A percentile compares a stretch with the other conserved stretches of the same genome.
Evolutionary conservation across 768 basidiomycete species (phyloP).

Genomic region (Lactifluus piperatus): DNA sequence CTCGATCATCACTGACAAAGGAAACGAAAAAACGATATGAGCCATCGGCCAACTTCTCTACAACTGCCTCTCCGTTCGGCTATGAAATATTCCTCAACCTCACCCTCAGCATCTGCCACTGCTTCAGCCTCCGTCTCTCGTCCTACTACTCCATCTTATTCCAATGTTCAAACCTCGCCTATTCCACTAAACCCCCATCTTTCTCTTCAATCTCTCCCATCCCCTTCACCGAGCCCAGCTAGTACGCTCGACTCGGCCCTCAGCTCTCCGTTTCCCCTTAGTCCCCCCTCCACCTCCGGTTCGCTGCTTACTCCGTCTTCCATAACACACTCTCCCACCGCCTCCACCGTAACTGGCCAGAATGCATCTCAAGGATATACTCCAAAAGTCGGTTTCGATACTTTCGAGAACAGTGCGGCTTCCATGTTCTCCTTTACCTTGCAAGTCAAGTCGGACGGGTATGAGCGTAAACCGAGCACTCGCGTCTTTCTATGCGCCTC

Average conservation of each 20-base stretch:
- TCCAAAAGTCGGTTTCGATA: constrained; percentile 79
- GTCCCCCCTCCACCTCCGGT: constrained; percentile 1
- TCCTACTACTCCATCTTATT: constrained; percentile 12
- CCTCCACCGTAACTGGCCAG: constrained; percentile 22
- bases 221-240: background rate
- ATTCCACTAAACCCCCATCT: background rate
- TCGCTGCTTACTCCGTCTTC: constrained; percentile 6
- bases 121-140: constrained; percentile 20
- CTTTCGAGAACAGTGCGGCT: constrained; percentile 72
- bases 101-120: constrained; percentile 23
- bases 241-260: background rate
- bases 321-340: constrained; percentile 6
- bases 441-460: constrained; percentile 77
- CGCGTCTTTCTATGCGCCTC: constrained; percentile 87
- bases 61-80: constrained; percentile 41
- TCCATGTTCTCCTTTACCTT: constrained; percentile 86
- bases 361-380: constrained; percentile 32
- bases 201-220: background rate
- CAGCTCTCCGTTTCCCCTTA: background rate
- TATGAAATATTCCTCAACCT: constrained; percentile 37
- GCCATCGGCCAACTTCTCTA: too few species aligned
- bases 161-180: constrained; percentile 6
- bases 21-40: too few species aligned
- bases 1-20: too few species aligned
- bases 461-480: constrained; percentile 63